These are phyloP conservation scores for Fusarium chlamydosporum DNA, from an alignment of 2,329 filamentous ascomycete species.

Conservation along the genomic window DNA sequence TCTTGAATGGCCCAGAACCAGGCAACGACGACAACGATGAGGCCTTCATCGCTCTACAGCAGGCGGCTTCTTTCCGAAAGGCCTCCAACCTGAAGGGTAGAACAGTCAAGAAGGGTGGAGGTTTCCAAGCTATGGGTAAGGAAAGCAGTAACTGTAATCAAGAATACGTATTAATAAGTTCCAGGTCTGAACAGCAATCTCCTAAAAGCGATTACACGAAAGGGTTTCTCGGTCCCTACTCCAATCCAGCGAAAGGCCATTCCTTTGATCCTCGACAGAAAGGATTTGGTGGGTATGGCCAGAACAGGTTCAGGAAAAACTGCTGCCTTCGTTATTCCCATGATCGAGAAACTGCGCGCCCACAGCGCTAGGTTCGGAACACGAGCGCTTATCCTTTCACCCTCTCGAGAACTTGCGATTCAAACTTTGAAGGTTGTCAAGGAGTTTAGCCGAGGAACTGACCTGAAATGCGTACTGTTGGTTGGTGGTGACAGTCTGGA, in stretches of 20 bases:
- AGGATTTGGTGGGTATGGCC: slow-evolving; percentile 99
- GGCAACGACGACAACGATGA: slow-evolving; percentile 79
- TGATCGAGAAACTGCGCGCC: slow-evolving; percentile 92
- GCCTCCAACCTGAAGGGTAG: slow-evolving; percentile 84
- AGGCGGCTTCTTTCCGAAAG: slow-evolving; percentile 91
- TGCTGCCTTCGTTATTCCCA: slow-evolving; percentile 96
- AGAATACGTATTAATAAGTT: slow-evolving; percentile 30
- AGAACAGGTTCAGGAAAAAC: slow-evolving; percentile 99
- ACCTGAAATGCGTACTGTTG: slow-evolving; percentile 88
- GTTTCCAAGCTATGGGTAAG: slow-evolving; percentile 93
- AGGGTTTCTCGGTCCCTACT: slow-evolving; percentile 96
- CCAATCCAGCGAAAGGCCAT: slow-evolving; percentile 98
- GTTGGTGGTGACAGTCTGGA: slow-evolving; percentile 97
- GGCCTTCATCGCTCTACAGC: slow-evolving; percentile 89
- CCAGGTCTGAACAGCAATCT: slow-evolving; percentile 82
- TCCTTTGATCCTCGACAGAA: slow-evolving; percentile 86
- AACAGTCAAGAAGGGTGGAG: slow-evolving; percentile 93
- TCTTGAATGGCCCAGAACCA: slow-evolving; percentile 66
- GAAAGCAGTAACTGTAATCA: not conserved
- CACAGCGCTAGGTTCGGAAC: slow-evolving; percentile 91
- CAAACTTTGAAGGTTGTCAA: slow-evolving; percentile 98
- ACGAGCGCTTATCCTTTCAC: slow-evolving; percentile 88
- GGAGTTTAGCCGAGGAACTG: slow-evolving; percentile 90
- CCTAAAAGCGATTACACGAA: slow-evolving; percentile 90
- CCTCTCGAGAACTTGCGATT: slow-evolving; percentile 92